phyloP scores from a whole-genome alignment of 164 flowering plant species.

The Aristolochia californica region DNA sequence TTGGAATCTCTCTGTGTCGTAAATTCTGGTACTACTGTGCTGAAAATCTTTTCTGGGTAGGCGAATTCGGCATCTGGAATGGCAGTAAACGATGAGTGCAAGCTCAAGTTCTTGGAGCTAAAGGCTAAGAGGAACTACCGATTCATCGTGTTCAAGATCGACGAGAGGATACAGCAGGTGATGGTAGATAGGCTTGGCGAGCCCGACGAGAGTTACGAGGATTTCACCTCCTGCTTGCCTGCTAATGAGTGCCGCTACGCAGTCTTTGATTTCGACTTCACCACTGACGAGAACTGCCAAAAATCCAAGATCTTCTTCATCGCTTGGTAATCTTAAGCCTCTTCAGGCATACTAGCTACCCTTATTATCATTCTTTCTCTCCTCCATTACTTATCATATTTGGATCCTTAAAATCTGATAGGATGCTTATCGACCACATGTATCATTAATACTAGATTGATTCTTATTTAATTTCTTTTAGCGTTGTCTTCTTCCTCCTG shows the following conservation, averaged over 20 bases:
- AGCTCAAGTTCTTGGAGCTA: conserved; percentile 61
- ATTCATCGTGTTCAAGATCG: conserved; percentile 60
- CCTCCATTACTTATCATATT: too few relatives aligned
- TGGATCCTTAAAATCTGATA: too few relatives aligned
- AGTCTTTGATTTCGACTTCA: conserved; percentile 69
- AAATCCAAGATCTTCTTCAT: conserved; percentile 88
- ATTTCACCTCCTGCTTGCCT: conserved; percentile 48
- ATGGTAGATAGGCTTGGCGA: conserved; percentile 54
- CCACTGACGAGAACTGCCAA: conserved; percentile 70
- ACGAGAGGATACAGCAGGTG: conserved; percentile 42
- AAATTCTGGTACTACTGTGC: not conserved
- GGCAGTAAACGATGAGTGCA: conserved; percentile 67
- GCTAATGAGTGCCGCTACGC: conserved; percentile 71
- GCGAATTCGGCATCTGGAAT: conserved; percentile 81
- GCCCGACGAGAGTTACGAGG: conserved; percentile 53
- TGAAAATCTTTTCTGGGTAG: conserved; percentile 15
- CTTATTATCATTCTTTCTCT: not conserved
- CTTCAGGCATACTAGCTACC: not conserved
- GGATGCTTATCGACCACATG: too few relatives aligned
- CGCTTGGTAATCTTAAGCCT: conserved; percentile 66
- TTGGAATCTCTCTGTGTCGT: not conserved
- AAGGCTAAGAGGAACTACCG: conserved; percentile 61
- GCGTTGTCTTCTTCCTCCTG: too few relatives aligned
- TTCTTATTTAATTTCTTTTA: not conserved
- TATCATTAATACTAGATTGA: too few relatives aligned